Conservation (phyloP, 2,329 filamentous ascomycete genomes). For the Herpomyces periplanetae region DNA sequence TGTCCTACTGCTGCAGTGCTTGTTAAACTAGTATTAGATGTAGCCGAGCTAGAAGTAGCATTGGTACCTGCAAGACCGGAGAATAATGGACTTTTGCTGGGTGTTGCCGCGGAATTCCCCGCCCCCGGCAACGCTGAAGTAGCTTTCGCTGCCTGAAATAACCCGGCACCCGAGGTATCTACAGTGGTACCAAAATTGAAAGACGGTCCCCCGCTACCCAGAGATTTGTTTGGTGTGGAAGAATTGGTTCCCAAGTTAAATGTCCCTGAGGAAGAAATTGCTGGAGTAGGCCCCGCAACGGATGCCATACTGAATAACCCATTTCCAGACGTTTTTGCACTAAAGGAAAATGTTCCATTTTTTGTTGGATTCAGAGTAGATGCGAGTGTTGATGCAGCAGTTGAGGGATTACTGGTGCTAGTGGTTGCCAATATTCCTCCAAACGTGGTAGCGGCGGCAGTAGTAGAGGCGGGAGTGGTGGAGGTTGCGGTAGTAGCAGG, state of each 20-base stretch:
- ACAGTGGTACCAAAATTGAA: too few relatives aligned
- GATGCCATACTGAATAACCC: too few relatives aligned
- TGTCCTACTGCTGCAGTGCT: slow-evolving; percentile 7
- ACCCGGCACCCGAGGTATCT: slow-evolving; percentile 5
- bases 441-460: slow-evolving; percentile 3
- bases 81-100: too few relatives aligned
- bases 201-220: too few relatives aligned
- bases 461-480: slow-evolving; percentile 5
- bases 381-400: slow-evolving; percentile 4
- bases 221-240: too few relatives aligned
- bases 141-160: slow-evolving; percentile 5
- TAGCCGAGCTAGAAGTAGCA: slow-evolving; percentile 5
- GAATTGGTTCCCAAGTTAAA: too few relatives aligned
- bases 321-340: too few relatives aligned
- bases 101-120: too few relatives aligned
- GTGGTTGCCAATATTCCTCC: slow-evolving; percentile 3
- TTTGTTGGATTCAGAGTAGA: too few relatives aligned
- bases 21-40: slow-evolving; percentile 6
- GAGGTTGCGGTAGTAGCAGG: slow-evolving; percentile 7
- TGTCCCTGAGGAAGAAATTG: too few relatives aligned
- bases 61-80: slow-evolving; percentile 4
- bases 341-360: too few relatives aligned
- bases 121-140: slow-evolving; percentile 2
- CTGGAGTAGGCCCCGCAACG: too few relatives aligned
- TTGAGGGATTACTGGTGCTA: slow-evolving; percentile 2